Conservation (phyloP, 73 alveolate genomes). For the Symbiodinium natans region DNA sequence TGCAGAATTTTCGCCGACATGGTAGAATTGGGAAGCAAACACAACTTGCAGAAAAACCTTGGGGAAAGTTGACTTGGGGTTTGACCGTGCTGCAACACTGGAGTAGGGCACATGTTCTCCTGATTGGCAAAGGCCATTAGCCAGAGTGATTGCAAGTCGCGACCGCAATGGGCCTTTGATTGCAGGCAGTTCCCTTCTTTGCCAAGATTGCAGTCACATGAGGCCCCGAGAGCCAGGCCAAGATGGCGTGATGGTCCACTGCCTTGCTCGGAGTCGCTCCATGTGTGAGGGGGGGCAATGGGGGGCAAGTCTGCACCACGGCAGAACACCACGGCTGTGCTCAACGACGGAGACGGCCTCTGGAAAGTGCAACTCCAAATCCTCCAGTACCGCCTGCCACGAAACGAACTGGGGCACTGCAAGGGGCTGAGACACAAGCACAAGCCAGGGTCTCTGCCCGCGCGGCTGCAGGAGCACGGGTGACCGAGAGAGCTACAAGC, state of each 20-base stretch:
- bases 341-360: too few relatives aligned
- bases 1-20: too few relatives aligned
- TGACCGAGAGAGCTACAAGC: conserved; percentile 35
- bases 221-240: background rate
- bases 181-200: too few relatives aligned
- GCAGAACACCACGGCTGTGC: too few relatives aligned
- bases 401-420: background rate
- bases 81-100: too few relatives aligned
- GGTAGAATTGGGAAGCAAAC: too few relatives aligned
- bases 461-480: conserved; percentile 39
- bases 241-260: background rate
- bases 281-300: too few relatives aligned
- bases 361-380: conserved; percentile 30
- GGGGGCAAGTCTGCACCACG: too few relatives aligned
- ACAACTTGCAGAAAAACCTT: too few relatives aligned
- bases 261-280: too few relatives aligned
- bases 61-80: too few relatives aligned
- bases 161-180: conserved; percentile 39
- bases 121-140: background rate
- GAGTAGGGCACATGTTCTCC: conserved; percentile 55
- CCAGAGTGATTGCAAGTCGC: conserved; percentile 65
- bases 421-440: background rate
- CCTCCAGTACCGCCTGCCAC: conserved; percentile 60
- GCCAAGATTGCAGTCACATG: too few relatives aligned
- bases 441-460: conserved; percentile 14